Evolutionary conservation across 1,284 basidiomycete species (phyloP).

Genomic region (Ceratobasidium sp.): DNA sequence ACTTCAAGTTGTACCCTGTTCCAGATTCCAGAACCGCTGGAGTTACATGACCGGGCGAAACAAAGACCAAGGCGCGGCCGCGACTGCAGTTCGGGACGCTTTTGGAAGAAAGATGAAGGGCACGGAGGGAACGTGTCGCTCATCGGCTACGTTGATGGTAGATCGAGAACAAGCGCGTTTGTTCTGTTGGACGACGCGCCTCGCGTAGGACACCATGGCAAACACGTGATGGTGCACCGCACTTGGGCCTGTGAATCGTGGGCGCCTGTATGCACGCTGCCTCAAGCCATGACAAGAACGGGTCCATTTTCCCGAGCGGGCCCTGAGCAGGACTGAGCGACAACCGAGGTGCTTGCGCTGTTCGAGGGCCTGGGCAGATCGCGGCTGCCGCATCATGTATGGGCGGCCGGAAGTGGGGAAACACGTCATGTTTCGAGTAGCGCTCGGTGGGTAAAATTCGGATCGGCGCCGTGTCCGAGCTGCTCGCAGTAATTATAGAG

Average conservation of each 20-base stretch:
- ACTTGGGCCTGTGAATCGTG: neutral
- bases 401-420: conserved; percentile 4
- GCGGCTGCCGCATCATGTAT: conserved; percentile 2
- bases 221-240: conserved; percentile 22
- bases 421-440: conserved; percentile 18
- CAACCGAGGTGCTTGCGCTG: conserved; percentile 16
- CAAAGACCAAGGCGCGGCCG: conserved; percentile 10
- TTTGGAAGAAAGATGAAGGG: neutral
- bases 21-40: neutral
- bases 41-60: conserved; percentile 4
- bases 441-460: conserved; percentile 12
- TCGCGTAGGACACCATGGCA: conserved; percentile 7
- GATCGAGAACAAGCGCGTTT: conserved; percentile 31
- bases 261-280: conserved; percentile 7
- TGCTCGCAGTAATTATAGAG: neutral
- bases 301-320: neutral
- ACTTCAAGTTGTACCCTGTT: neutral
- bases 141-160: conserved; percentile 3
- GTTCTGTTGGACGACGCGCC: conserved; percentile 10
- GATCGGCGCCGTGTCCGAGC: conserved; percentile 4
- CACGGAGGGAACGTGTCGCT: neutral
- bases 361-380: conserved; percentile 24
- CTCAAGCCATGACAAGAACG: neutral
- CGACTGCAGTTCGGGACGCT: conserved; percentile 2
- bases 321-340: conserved; percentile 20